Evolutionary conservation across 768 basidiomycete species (phyloP).

Genomic region (Rhodotorula paludigena): DNA sequence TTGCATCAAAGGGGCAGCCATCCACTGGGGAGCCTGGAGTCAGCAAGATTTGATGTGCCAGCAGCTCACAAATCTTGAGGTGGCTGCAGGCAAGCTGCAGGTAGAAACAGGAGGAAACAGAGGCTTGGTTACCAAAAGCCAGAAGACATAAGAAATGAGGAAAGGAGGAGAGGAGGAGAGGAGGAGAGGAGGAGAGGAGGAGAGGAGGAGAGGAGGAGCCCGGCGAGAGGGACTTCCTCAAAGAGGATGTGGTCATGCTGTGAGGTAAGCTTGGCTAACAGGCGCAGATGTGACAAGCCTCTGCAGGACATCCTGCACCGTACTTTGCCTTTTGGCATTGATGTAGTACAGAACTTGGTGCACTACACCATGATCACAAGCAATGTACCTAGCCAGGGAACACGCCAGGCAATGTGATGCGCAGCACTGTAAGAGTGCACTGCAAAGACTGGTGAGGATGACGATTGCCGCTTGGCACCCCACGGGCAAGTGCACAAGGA

Average conservation of each 20-base stretch:
- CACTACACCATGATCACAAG: too few species aligned
- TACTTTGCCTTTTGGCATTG: slow-evolving; percentile 41
- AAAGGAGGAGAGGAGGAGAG: neutral
- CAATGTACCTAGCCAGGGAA: too few species aligned
- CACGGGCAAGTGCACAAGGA: slow-evolving; percentile 48
- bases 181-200: neutral
- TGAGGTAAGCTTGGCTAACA: neutral
- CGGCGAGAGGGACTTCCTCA: neutral
- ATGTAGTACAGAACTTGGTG: slow-evolving; percentile 47
- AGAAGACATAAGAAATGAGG: too few species aligned
- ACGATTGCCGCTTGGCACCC: slow-evolving; percentile 46
- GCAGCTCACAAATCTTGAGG: too few species aligned
- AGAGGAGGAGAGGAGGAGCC: neutral
- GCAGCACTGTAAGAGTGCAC: slow-evolving; percentile 49
- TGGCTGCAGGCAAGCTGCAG: too few species aligned
- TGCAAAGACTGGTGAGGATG: slow-evolving; percentile 47
- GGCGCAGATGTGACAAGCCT: slow-evolving; percentile 21
- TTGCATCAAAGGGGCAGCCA: too few species aligned
- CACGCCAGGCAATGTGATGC: slow-evolving; percentile 49
- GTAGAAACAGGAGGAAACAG: too few species aligned
- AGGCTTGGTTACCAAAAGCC: too few species aligned
- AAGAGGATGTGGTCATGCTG: too few species aligned
- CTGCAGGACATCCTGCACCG: slow-evolving; percentile 33
- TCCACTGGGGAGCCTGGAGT: too few species aligned
- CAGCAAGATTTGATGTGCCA: too few species aligned